Base-by-base conservation (phyloP, 257 asterid species). In the Buddleja alternifolia region DNA sequence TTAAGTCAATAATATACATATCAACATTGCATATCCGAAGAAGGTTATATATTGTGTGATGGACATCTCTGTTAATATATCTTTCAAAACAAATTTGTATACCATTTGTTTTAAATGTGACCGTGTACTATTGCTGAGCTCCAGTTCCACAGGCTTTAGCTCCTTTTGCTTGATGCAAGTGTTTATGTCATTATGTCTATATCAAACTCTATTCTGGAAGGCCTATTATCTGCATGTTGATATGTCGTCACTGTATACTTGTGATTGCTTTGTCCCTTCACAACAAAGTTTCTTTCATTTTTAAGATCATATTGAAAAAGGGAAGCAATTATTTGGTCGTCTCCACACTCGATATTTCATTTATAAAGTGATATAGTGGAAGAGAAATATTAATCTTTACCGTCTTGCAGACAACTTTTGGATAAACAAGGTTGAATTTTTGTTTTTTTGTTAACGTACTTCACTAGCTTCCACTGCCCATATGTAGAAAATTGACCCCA, bases 181-280 rank as follows among this genome's bases (percentile, higher is more conserved):
- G 15, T n/a, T 57, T 10, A 15, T 36, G 1, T 16, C 19, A 47
- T 16, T 64, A 20, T 32, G 10, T 64, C 8, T 3, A n/a, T 44
- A 40, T 60, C 47, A 4, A 60, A 39, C 4, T 37, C 19, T 15
- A 61, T 40, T 41, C 12, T 42, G 39, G 24, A 21, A 42, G 58
- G 7, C 69, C 41, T 63, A 23, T 36, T 36, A 58, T 20, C n/a
- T 70, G 58, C 51, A 20, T 58, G 29, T 17, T 58, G 53, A 14
- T 21, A 15, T 37, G 59, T 45, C 32, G 20, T 12, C 37, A 8
- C 62, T 10, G 17, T 42, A 12, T 21, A 12, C 0, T 40, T 63
- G 7, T n/a, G 4, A 14, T 8, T 25, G 2, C 14, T 4, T 46
- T 52, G 62, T 41, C 51, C 7, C 69, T 39, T 36, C n/a, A 15